Evolutionary conservation across 2,329 filamentous ascomycete species (phyloP), one percentile per base, ranked within the genome.

Genomic region (Ascochyta clinopodiicola): DNA sequence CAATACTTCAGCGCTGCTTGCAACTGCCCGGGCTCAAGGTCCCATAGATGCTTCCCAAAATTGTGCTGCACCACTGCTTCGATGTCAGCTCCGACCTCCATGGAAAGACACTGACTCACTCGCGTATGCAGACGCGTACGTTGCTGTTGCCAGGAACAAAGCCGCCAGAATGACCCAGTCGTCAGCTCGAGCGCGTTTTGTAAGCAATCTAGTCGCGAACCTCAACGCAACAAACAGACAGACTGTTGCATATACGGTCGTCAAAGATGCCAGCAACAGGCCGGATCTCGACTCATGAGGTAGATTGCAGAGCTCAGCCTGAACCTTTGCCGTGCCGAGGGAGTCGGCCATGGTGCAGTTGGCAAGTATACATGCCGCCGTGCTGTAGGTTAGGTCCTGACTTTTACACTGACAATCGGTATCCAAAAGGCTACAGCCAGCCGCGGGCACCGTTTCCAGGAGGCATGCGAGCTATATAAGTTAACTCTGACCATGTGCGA

Each of bases 321-420:
- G 64, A 1, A 69, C 66, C 32, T 62, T 64, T 1, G 64, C 60
- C 4, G 64, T 68, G 7, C 47, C 47, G 6, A 56, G 47, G 1
- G 53, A 56, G n/a, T 66, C 63, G 10, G 52, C 53, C 62, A 67
- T 67, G 0, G 62, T 67, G 29, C 61, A 67, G 27, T 66, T 67
- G 21, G 47, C 49, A 6, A 64, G 57, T 21, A 64, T 57, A 17
- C 62, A 67, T 56, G 57, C 56, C 39, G 57, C 49, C 9, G 54
- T 37, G n/a, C 35, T 49, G 24, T 57, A 53, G 12, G 46, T 43
- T 2, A 67, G 56, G 10, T 55, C 35, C 2, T 49, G 15, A 27
- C 54, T 62, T 2, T 47, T 22, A 25, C 64, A 67, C 32, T 62
- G 64, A 36, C 64, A 67, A 7, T 56, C 39, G 12, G 39, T 44